Evolutionary conservation across 257 asterid genomes (phyloP).

Genomic region (Solanum virginianum): DNA sequence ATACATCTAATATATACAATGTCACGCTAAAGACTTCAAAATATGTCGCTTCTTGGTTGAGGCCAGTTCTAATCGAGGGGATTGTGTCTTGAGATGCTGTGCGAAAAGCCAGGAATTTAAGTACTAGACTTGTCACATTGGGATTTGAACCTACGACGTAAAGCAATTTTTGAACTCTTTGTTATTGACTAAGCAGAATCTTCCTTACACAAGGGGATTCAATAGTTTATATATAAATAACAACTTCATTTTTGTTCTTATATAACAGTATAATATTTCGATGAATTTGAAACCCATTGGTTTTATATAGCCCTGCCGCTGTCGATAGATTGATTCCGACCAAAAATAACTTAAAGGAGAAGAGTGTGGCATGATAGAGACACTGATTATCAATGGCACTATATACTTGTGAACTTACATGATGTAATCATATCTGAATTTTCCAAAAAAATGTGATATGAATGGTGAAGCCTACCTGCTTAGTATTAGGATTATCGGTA

Average conservation of each 20-base stretch:
- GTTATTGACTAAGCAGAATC: background rate
- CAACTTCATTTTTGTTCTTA: background rate
- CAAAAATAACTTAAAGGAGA: background rate
- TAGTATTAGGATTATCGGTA: conserved; percentile 18
- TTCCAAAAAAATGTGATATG: background rate
- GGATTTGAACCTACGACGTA: background rate
- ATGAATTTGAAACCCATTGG: background rate
- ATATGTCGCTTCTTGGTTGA: background rate
- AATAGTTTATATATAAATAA: background rate
- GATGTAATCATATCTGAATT: background rate
- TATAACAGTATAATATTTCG: background rate
- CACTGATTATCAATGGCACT: background rate
- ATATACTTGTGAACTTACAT: background rate
- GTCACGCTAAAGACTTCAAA: background rate
- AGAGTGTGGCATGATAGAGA: background rate
- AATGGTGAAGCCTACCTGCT: conserved; percentile 24
- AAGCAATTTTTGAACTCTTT: background rate
- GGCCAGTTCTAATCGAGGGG: background rate
- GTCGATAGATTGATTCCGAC: background rate
- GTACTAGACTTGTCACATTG: background rate
- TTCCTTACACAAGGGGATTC: background rate
- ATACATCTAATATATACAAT: background rate
- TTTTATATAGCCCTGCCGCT: background rate
- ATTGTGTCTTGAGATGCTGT: background rate
- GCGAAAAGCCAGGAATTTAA: background rate